Evolutionary conservation across 2,329 filamentous ascomycete species (phyloP).

Genomic region (Verticillium nonalfalfae): DNA sequence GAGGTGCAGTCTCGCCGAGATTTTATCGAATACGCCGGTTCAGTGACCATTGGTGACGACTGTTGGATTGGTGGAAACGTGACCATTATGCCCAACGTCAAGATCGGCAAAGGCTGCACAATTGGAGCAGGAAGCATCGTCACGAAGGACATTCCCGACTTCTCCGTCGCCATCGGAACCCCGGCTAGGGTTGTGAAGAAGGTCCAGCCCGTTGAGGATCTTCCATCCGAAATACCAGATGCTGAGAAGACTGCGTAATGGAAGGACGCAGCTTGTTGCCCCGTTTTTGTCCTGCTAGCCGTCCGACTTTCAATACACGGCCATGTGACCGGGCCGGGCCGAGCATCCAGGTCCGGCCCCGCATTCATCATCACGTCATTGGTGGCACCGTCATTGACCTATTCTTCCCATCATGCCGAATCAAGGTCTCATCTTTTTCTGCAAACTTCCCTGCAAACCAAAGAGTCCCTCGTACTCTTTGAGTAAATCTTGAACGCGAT

Average conservation of each 20-base stretch:
- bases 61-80: constrained; percentile 49
- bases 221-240: constrained; percentile 1
- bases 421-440: not conserved
- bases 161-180: constrained; percentile 39
- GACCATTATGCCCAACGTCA: constrained; percentile 45
- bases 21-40: constrained; percentile 37
- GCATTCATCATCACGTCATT: not conserved
- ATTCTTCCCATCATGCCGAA: too few species aligned
- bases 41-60: constrained; percentile 43
- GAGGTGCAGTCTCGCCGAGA: constrained; percentile 46
- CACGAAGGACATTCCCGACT: constrained; percentile 41
- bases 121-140: constrained; percentile 44
- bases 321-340: not conserved
- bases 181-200: constrained; percentile 43
- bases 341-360: not conserved
- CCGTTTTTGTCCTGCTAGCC: too few species aligned
- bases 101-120: constrained; percentile 44
- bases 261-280: not conserved
- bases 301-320: not conserved
- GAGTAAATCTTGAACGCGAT: not conserved
- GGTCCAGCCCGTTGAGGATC: constrained; percentile 28
- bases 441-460: too few species aligned
- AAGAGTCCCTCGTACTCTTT: too few species aligned
- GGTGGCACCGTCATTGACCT: not conserved
- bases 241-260: not conserved